These are phyloP conservation scores for Aspergillus uvarum DNA, from an alignment of 2,329 filamentous ascomycete genomes.

Conservation along the genomic window DNA sequence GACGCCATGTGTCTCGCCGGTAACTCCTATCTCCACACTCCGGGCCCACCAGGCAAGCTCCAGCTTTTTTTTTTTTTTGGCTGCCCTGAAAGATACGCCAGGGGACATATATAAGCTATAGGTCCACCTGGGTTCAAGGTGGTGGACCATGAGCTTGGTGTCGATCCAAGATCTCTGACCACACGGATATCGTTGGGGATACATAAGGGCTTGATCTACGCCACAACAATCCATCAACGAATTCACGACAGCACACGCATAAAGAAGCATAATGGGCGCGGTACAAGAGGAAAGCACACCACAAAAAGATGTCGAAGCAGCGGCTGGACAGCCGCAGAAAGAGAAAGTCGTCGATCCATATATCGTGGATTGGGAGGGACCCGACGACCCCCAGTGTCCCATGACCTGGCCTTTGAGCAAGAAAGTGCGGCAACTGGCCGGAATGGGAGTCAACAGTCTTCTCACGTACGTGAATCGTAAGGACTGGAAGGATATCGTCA, in stretches of 20 bases:
- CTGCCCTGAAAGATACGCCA: not conserved
- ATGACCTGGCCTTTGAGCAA: constrained; percentile 30
- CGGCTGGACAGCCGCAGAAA: not conserved
- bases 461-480: constrained; percentile 23
- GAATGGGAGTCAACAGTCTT: constrained; percentile 19
- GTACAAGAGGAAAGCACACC: not conserved
- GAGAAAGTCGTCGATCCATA: not conserved
- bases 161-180: not conserved
- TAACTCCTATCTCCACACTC: not conserved
- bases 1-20: not conserved
- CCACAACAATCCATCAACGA: too few species aligned
- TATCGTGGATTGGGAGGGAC: constrained; percentile 16
- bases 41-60: not conserved
- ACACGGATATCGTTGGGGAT: not conserved
- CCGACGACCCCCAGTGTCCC: constrained; percentile 30
- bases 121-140: not conserved
- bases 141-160: not conserved
- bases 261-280: not conserved
- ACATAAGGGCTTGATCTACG: too few species aligned
- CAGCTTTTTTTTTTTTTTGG: not conserved
- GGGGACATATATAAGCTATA: not conserved
- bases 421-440: constrained; percentile 20
- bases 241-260: too few species aligned
- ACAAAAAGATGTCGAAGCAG: not conserved
- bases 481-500: not conserved